Conservation (phyloP, 192 early-diverging fungal species). For the Globomyces pollinis-pini region DNA sequence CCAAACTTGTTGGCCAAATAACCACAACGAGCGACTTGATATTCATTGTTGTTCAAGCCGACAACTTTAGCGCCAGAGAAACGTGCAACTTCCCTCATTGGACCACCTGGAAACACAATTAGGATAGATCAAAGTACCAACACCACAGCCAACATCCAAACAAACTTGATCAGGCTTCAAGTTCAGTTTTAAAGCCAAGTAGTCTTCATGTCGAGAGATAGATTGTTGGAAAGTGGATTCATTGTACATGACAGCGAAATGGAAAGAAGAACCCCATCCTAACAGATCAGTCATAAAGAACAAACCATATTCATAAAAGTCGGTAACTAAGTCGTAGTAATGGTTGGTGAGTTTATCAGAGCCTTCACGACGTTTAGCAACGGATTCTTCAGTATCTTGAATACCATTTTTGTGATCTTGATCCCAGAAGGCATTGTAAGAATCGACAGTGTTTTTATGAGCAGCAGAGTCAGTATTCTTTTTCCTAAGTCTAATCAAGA, state of each 20-base stretch:
- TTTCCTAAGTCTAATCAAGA: constrained; percentile 34
- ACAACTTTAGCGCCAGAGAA: constrained; percentile 84
- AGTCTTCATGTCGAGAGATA: constrained; percentile 89
- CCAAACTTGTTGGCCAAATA: constrained; percentile 64
- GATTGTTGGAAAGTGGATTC: constrained; percentile 69
- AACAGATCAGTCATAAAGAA: neutral
- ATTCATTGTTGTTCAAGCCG: constrained; percentile 96
- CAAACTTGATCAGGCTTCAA: constrained; percentile 64
- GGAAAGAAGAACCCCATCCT: constrained; percentile 87
- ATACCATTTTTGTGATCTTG: constrained; percentile 24
- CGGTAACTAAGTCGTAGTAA: constrained; percentile 45
- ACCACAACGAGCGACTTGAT: constrained; percentile 76
- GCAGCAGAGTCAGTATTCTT: constrained; percentile 32
- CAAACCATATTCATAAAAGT: constrained; percentile 48
- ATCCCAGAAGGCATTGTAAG: constrained; percentile 37
- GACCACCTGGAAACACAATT: constrained; percentile 53
- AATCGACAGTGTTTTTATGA: constrained; percentile 36
- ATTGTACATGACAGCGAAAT: constrained; percentile 78
- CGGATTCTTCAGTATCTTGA: constrained; percentile 21
- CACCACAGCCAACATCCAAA: constrained; percentile 93
- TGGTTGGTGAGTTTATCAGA: constrained; percentile 39
- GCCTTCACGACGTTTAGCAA: constrained; percentile 21
- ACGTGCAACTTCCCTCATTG: constrained; percentile 84
- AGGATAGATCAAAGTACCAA: constrained; percentile 50
- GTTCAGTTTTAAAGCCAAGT: constrained; percentile 65